A percentile compares a stretch with the other conserved stretches of the same genome.
Evolutionary conservation across 2,329 filamentous ascomycete species (phyloP).

Genomic region (Apiospora rasikravindrae): DNA sequence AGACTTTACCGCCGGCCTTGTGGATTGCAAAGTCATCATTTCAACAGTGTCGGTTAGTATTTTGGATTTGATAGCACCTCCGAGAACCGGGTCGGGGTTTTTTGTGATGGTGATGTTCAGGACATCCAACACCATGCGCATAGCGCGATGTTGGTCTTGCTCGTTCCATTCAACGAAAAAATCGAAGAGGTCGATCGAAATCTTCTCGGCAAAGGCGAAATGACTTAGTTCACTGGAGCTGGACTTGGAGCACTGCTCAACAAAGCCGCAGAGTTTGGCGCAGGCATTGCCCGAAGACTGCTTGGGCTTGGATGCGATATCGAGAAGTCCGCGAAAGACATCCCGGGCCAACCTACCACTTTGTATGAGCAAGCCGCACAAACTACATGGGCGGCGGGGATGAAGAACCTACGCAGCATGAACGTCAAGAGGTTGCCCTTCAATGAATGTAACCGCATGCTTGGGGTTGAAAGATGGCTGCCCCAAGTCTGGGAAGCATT

Average conservation of each 20-base stretch:
- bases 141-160: constrained; percentile 66
- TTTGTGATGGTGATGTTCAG: constrained; percentile 55
- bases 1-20: constrained; percentile 71
- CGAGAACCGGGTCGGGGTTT: constrained; percentile 51
- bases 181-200: constrained; percentile 58
- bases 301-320: constrained; percentile 57
- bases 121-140: constrained; percentile 66
- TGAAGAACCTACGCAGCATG: constrained; percentile 34
- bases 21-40: constrained; percentile 64
- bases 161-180: constrained; percentile 73
- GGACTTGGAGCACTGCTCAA: constrained; percentile 64
- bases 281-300: constrained; percentile 62
- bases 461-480: constrained; percentile 40
- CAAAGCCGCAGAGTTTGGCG: constrained; percentile 65
- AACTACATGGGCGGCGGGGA: background rate
- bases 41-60: constrained; percentile 60
- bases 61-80: constrained; percentile 45
- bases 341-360: constrained; percentile 40
- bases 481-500: constrained; percentile 29
- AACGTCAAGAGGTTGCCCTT: constrained; percentile 32
- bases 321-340: constrained; percentile 55
- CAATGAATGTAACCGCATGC: constrained; percentile 37
- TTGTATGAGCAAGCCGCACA: constrained; percentile 20
- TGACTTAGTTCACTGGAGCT: constrained; percentile 44
- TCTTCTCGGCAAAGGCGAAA: constrained; percentile 58